Evolutionary conservation across 2,329 filamentous ascomycete genomes (phyloP).

Genomic region (Penicillium crustosum): DNA sequence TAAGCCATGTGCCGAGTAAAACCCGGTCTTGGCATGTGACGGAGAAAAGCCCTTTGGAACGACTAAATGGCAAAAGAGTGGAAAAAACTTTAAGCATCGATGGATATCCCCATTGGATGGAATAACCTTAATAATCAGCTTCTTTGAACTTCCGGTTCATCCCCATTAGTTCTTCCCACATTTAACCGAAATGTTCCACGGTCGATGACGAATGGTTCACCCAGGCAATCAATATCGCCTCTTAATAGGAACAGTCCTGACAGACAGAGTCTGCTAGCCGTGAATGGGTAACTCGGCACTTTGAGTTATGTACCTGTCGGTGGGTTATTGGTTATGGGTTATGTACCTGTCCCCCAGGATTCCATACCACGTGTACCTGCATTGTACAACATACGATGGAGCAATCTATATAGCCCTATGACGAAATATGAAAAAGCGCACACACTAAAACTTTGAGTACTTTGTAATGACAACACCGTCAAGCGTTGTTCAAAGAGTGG

Average conservation of each 20-base stretch:
- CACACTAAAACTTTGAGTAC: too few species aligned
- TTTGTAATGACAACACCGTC: not conserved
- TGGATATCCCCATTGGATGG: not conserved
- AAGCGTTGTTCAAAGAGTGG: not conserved
- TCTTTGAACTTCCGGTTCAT: not conserved
- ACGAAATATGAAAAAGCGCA: not conserved
- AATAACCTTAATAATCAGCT: not conserved
- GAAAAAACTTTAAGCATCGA: slow-evolving; percentile 1
- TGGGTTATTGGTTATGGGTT: too few species aligned
- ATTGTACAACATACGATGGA: not conserved
- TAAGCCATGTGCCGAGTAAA: not conserved
- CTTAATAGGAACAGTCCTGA: slow-evolving; percentile 5
- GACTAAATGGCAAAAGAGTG: not conserved
- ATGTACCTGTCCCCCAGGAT: not conserved
- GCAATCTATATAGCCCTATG: not conserved
- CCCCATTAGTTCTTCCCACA: not conserved
- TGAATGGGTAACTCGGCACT: slow-evolving; percentile 4
- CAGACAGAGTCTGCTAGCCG: not conserved
- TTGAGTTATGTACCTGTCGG: slow-evolving; percentile 6
- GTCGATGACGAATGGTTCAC: not conserved
- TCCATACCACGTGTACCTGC: not conserved
- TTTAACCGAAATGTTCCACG: not conserved
- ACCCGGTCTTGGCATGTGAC: not conserved
- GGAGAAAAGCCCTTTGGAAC: not conserved
- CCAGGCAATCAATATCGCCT: not conserved